Percentiles rank a stretch among this genome's conserved stretches.
These are phyloP conservation scores for Solanum appendiculatum DNA, from an alignment of 257 asterid species.

Conservation along the genomic window DNA sequence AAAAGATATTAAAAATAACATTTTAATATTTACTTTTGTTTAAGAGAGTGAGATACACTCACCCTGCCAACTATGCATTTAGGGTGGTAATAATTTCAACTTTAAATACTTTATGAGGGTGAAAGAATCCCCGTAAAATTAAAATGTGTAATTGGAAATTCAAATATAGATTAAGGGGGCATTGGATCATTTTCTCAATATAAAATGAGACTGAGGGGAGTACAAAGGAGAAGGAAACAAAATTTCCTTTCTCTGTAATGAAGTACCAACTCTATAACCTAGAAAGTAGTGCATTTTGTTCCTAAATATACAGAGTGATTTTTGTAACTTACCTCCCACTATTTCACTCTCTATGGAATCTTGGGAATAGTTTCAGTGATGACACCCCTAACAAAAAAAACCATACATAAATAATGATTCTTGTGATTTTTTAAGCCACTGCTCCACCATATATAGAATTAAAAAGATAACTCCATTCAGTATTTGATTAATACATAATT, in stretches of 20 bases:
- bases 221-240: constrained; percentile 8
- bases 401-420: not conserved
- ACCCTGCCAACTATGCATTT: too few relatives aligned
- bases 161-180: too few relatives aligned
- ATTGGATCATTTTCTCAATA: too few relatives aligned
- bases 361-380: constrained; percentile 39
- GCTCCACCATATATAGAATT: not conserved
- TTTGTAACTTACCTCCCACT: constrained; percentile 12
- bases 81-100: too few relatives aligned
- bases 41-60: too few relatives aligned
- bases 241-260: not conserved
- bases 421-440: not conserved
- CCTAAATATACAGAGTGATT: constrained; percentile 8
- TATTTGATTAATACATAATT: not conserved
- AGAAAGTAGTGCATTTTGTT: constrained; percentile 24
- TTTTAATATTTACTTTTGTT: too few relatives aligned
- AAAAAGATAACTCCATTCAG: not conserved
- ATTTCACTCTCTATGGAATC: constrained; percentile 27
- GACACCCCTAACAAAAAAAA: constrained; percentile 9
- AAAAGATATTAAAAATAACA: too few relatives aligned
- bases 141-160: too few relatives aligned
- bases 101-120: too few relatives aligned
- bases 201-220: too few relatives aligned
- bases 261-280: constrained; percentile 8
- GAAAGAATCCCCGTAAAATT: too few relatives aligned